Evolutionary conservation across 2,329 filamentous ascomycete species (phyloP), one percentile per base, ranked within the genome.

Genomic region (Colletotrichum tanaceti): DNA sequence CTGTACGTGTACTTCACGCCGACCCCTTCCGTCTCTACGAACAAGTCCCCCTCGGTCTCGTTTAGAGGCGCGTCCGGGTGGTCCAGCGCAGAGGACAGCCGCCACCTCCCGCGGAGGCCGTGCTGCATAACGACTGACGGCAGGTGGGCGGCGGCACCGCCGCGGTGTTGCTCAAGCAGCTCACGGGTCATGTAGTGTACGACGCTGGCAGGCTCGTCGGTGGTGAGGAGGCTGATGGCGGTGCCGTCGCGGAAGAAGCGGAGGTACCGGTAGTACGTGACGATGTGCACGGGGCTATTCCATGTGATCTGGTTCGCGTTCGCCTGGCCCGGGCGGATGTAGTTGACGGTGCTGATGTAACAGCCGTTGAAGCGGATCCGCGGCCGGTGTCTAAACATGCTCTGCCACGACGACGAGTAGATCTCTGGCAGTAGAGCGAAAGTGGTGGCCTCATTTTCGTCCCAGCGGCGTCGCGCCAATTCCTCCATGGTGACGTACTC

Each of bases 271-370:
- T 97, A 99, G 81, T 98, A 99, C 0, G 96, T 99, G 57, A 99
- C 94, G 67, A 98, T 97, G 77, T 97, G 94, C 43, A 98, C 91
- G 10, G 94, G 94, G 28, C 87, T 91, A 74, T 84, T 83, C 93
- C 94, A 97, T 1, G 92, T 91, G 20, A 91, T 81, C 63, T 89
- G 90, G 71, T 90, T 91, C 22, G 87, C 86, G 3, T 89, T 90
- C 13, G 90, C 86, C 68, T 91, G 91, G 39, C 96, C 96, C 0
- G 93, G 84, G 28, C 96, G 92, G 58, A 93, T 89, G 80, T 99
- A 99, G 81, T 98, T 98, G 68, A 97, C 94, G 0, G 95, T 98
- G 78, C 90, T 93, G 79, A 99, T 98, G 82, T 99, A 99, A 80
- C 93, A 92, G 32, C 96, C 96, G 75, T 96, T 96, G 84, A 97